phyloP scores from a whole-genome alignment of 2,329 filamentous ascomycete genomes.

The Fusarium mundagurra region DNA sequence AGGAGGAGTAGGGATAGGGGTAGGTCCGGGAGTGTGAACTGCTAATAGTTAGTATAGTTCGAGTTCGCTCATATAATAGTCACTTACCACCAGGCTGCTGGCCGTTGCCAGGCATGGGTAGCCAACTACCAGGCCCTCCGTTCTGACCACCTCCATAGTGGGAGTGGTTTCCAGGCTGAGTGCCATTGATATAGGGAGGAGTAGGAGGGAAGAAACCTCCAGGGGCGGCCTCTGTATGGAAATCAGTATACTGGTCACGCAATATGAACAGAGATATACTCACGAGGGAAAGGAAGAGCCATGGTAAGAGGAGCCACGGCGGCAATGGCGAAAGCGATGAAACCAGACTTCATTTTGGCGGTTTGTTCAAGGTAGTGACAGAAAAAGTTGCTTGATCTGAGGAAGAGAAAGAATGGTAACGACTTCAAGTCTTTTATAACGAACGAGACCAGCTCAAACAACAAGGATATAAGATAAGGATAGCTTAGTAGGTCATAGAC shows the following conservation, averaged over 20 bases:
- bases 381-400: conserved; percentile 7
- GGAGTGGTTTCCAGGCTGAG: conserved; percentile 1
- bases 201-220: conserved; percentile 6
- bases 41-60: background rate
- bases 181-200: conserved; percentile 7
- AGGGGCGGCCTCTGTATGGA: background rate
- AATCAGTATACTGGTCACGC: background rate
- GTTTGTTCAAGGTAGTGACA: background rate
- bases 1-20: conserved; percentile 3
- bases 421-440: conserved; percentile 19
- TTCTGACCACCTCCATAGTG: background rate
- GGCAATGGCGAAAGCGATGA: conserved; percentile 31
- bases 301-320: conserved; percentile 26
- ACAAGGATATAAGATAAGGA: conserved; percentile 13
- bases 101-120: conserved; percentile 2
- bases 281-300: conserved; percentile 30
- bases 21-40: background rate
- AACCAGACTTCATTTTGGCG: conserved; percentile 41
- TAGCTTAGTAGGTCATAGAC: conserved; percentile 29
- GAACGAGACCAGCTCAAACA: conserved; percentile 25
- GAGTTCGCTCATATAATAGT: background rate
- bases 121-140: conserved; percentile 11
- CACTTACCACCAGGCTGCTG: conserved; percentile 13
- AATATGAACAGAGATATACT: background rate
- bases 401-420: background rate